Evolutionary conservation across 2,329 filamentous ascomycete species (phyloP).

Genomic region (Podosphaera xanthii): DNA sequence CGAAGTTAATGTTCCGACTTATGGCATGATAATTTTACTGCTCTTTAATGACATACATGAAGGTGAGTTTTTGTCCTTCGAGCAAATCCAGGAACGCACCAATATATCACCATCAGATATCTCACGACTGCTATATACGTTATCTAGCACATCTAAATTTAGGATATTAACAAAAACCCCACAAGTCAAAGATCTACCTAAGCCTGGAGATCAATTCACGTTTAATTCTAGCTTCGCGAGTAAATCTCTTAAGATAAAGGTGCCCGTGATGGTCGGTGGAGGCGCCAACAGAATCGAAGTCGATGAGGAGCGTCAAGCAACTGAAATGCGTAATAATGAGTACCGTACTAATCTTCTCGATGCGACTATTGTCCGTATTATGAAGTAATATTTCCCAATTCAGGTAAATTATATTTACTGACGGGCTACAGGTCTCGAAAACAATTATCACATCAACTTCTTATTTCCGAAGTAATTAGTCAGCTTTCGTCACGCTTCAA

Average conservation of each 20-base stretch:
- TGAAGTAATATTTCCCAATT: slow-evolving; percentile 41
- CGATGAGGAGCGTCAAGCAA: slow-evolving; percentile 41
- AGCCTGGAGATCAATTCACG: slow-evolving; percentile 51
- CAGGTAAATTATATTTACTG: background rate
- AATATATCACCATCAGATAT: slow-evolving; percentile 58
- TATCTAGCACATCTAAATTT: slow-evolving; percentile 66
- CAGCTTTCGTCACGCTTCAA: slow-evolving; percentile 48
- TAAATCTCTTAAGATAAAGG: slow-evolving; percentile 71
- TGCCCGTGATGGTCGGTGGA: slow-evolving; percentile 48
- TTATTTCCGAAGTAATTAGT: slow-evolving; percentile 49
- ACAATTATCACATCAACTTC: slow-evolving; percentile 41
- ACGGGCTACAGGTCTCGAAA: slow-evolving; percentile 40
- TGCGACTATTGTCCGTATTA: slow-evolving; percentile 57
- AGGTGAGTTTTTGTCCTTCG: slow-evolving; percentile 29
- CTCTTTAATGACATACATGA: slow-evolving; percentile 62
- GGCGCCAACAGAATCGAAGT: slow-evolving; percentile 70
- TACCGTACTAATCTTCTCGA: slow-evolving; percentile 49
- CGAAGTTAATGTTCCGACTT: slow-evolving; percentile 79
- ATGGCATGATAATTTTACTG: slow-evolving; percentile 72
- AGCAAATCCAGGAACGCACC: slow-evolving; percentile 65
- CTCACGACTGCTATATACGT: slow-evolving; percentile 52
- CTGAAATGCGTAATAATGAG: slow-evolving; percentile 54
- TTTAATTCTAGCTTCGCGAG: slow-evolving; percentile 69
- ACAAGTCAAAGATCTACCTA: slow-evolving; percentile 47
- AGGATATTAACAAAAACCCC: slow-evolving; percentile 63